A percentile compares a stretch with the other conserved stretches of the same genome.
Conservation (phyloP, 2,329 filamentous ascomycete species). For the Penicillium occitanis region DNA sequence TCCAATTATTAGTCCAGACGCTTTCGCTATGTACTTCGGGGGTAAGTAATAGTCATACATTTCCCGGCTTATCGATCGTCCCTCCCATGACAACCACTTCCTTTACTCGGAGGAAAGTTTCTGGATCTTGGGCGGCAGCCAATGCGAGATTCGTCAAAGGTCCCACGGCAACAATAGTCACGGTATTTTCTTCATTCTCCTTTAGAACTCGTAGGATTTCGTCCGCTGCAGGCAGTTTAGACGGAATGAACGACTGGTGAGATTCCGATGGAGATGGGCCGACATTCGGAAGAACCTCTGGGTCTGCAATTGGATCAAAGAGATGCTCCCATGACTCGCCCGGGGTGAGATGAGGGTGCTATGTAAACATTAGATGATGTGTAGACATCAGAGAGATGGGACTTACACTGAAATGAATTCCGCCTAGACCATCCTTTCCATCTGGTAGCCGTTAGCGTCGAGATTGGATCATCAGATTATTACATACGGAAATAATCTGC, state of each 20-base stretch:
- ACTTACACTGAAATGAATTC: constrained; percentile 60
- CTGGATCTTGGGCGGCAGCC: constrained; percentile 82
- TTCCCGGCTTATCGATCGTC: constrained; percentile 74
- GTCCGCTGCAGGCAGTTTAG: constrained; percentile 69
- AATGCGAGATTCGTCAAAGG: constrained; percentile 92
- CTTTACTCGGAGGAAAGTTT: constrained; percentile 83
- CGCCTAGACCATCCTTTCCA: constrained; percentile 72
- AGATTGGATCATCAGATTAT: too few species aligned
- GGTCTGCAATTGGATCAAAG: constrained; percentile 54
- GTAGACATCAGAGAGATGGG: background rate
- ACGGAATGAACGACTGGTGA: constrained; percentile 69
- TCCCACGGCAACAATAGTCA: constrained; percentile 87
- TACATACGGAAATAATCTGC: constrained; percentile 79
- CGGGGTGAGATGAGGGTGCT: constrained; percentile 72
- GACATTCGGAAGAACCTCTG: constrained; percentile 17
- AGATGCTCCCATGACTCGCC: constrained; percentile 71
- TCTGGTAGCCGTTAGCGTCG: constrained; percentile 49
- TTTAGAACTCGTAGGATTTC: constrained; percentile 85
- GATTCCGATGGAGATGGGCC: constrained; percentile 23
- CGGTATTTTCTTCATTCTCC: constrained; percentile 77
- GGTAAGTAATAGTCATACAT: constrained; percentile 56
- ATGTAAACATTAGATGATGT: constrained; percentile 24
- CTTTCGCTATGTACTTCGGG: background rate
- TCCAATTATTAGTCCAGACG: background rate
- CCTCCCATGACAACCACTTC: constrained; percentile 97